Percentiles rank a stretch among this genome's conserved stretches.
Conservation (phyloP, 2,329 filamentous ascomycete genomes). For the Aspergillus sp. region DNA sequence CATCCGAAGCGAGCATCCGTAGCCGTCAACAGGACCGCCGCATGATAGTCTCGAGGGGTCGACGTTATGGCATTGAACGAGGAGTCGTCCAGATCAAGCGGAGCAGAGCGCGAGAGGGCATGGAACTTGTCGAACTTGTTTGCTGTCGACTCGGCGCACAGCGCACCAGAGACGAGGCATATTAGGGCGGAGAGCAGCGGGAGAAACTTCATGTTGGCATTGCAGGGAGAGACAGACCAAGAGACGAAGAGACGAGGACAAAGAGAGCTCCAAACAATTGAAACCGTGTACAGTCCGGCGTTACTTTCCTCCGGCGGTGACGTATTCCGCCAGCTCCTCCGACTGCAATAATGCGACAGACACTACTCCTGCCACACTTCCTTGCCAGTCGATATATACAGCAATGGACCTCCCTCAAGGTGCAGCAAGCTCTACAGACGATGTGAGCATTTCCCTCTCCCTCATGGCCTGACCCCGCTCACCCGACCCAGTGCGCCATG, state of each 20-base stretch:
- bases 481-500: constrained; percentile 29
- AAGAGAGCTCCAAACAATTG: no score
- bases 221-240: no score
- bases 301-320: no score
- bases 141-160: constrained; percentile 46
- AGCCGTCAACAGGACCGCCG: constrained; percentile 77
- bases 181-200: constrained; percentile 31
- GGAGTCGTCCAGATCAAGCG: constrained; percentile 68
- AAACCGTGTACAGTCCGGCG: no score
- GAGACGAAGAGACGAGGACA: no score
- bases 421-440: constrained; percentile 9
- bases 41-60: constrained; percentile 71
- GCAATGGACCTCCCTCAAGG: constrained; percentile 3
- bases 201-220: constrained; percentile 27
- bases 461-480: constrained; percentile 1
- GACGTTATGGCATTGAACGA: constrained; percentile 67
- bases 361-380: no score
- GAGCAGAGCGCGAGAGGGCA: constrained; percentile 55
- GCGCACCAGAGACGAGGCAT: constrained; percentile 17
- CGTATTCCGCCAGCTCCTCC: no score
- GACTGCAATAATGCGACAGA: no score
- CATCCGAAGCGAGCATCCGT: constrained; percentile 76
- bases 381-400: no score
- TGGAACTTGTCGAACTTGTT: constrained; percentile 66
- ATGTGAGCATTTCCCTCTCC: constrained; percentile 14